These are phyloP conservation scores for Lyophyllum decastes DNA, from an alignment of 768 basidiomycete genomes.

Conservation along the genomic window DNA sequence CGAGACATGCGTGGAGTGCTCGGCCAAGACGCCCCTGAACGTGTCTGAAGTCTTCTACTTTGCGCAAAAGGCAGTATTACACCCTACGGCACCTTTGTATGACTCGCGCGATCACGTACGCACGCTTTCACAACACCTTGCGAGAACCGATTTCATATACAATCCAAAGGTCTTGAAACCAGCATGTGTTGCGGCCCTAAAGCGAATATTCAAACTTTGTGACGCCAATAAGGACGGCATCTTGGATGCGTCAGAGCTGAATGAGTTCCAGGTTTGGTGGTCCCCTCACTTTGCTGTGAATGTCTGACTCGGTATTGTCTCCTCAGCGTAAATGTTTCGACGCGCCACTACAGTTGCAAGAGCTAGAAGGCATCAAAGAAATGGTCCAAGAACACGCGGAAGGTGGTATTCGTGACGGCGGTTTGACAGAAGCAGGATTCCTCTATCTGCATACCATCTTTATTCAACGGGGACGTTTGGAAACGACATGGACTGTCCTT, in stretches of 20 bases:
- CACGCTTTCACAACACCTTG: slow-evolving; percentile 25
- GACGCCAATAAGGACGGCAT: slow-evolving; percentile 94
- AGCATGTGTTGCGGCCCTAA: slow-evolving; percentile 83
- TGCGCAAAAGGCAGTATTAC: slow-evolving; percentile 95
- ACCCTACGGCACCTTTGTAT: slow-evolving; percentile 95
- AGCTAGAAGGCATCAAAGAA: slow-evolving; percentile 94
- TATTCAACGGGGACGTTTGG: slow-evolving; percentile 91
- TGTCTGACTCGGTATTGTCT: slow-evolving; percentile 9
- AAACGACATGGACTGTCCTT: slow-evolving; percentile 98
- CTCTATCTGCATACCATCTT: slow-evolving; percentile 94
- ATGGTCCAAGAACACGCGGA: slow-evolving; percentile 83
- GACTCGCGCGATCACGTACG: slow-evolving; percentile 93
- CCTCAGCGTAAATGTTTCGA: slow-evolving; percentile 91
- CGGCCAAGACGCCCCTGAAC: slow-evolving; percentile 87
- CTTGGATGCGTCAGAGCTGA: slow-evolving; percentile 86
- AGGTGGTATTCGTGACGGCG: slow-evolving; percentile 72
- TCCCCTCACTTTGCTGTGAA: background rate
- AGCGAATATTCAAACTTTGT: slow-evolving; percentile 95
- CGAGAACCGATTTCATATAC: slow-evolving; percentile 12
- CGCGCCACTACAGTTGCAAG: slow-evolving; percentile 86
- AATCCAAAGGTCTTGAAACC: slow-evolving; percentile 80
- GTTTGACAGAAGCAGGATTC: slow-evolving; percentile 92
- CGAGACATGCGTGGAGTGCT: slow-evolving; percentile 96
- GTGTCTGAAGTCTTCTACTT: slow-evolving; percentile 98
- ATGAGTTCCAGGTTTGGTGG: slow-evolving; percentile 87